These are phyloP conservation scores for Taphrina betulina DNA, from an alignment of 1,139 yeast genomes.

Conservation along the genomic window DNA sequence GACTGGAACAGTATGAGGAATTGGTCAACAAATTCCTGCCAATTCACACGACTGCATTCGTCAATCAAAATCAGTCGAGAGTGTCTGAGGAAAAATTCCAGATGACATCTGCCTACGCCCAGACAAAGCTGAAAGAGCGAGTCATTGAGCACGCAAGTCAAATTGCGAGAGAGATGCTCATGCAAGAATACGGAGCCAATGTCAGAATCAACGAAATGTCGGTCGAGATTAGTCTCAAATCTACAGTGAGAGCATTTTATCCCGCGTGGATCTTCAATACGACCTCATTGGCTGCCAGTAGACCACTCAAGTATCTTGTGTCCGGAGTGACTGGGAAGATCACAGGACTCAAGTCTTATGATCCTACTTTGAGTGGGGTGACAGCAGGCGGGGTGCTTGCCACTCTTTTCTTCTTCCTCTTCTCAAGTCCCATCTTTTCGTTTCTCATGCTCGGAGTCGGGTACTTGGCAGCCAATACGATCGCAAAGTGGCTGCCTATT, in stretches of 20 bases:
- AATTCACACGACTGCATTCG: constrained; percentile 5
- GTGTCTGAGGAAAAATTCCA: constrained; percentile 16
- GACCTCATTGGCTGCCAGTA: constrained; percentile 2
- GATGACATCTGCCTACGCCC: constrained; percentile 14
- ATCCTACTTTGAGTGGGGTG: constrained; percentile 19
- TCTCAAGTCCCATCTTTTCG: constrained; percentile 15
- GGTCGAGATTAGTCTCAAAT: constrained; percentile 2
- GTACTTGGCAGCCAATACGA: constrained; percentile 15
- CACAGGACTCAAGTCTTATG: constrained; percentile 20
- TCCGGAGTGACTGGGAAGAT: constrained; percentile 20
- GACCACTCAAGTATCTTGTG: constrained; percentile 16
- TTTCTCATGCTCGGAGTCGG: constrained; percentile 6
- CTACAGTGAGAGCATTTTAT: constrained; percentile 8
- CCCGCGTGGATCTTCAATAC: constrained; percentile 15
- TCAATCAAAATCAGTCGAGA: constrained; percentile 2
- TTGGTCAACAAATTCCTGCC: constrained; percentile 11
- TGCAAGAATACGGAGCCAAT: constrained; percentile 27
- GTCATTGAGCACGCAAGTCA: constrained; percentile 15
- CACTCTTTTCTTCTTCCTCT: constrained; percentile 1
- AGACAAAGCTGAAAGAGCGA: constrained; percentile 15
- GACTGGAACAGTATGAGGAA: constrained; percentile 18
- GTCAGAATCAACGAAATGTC: constrained; percentile 28
- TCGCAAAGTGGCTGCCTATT: constrained; percentile 15
- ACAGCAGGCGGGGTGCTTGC: constrained; percentile 9
- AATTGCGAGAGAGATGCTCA: constrained; percentile 22